Base-by-base conservation (phyloP, 1,139 yeast genomes). In the Kodamaea derodonti region DNA sequence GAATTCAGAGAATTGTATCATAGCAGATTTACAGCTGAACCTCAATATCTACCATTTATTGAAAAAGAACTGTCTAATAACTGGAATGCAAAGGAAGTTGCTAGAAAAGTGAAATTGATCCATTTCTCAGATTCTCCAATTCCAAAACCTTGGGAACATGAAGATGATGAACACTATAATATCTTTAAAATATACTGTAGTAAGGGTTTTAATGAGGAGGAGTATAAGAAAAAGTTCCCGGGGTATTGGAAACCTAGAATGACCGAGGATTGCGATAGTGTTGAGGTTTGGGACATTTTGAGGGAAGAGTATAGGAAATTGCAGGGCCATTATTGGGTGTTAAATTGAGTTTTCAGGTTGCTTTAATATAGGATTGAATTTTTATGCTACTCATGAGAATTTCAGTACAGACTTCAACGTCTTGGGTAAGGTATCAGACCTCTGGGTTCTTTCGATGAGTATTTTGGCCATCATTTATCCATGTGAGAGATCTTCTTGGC, bases 111-210 rank as follows among this genome's bases (percentile, higher is more conserved):
- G 11, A 65, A 58, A 39, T 45, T 69, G 23, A 45, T 65, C 15
- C 75, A 70, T 38, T 70, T 66, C 42, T 62, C 71, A 0, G 75
- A 70, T 42, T 57, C 65, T 0, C 75, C 76, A 1, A 61, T 69
- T 4, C 75, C 75, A 2, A 69, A 69, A 41, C 75, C 76, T 8
- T 69, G 75, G 75, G 58, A 58, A 31, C 33, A 37, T 27, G 31
- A 37, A 10, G 30, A 29, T 14, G 22, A 41, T 14, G 42, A 35
- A 17, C 36, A 53, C 31, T 62, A 62, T 35, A 60, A 60, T 38
- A 37, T 42, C 3, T 51, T 48, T 34, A 53, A 53, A 41, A 59
- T 58, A 4, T 55, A 48, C 39, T 62, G 70, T 34, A 32, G n/a
- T 16, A 12, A 13, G 23, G 25, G 42, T 12, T 29, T 20, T 23